Percentiles rank a stretch among this genome's conserved stretches.
Conservation (phyloP, 1,284 basidiomycete species). For the Malassezia japonica region DNA sequence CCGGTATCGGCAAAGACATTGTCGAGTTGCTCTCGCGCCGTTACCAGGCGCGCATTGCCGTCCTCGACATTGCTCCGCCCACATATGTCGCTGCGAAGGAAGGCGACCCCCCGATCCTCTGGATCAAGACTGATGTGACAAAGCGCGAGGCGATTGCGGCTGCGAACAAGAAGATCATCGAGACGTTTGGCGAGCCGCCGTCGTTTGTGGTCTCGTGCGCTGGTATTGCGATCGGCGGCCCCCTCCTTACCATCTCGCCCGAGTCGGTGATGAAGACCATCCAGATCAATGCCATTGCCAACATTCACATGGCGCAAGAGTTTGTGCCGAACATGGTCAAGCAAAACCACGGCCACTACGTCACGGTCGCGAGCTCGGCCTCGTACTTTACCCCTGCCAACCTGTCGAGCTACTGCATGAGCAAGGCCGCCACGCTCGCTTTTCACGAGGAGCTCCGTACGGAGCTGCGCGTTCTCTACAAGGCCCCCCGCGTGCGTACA, state of each 20-base stretch:
- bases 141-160: constrained; percentile 28
- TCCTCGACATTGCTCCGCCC: constrained; percentile 39
- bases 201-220: constrained; percentile 39
- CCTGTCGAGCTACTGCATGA: constrained; percentile 39
- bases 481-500: constrained; percentile 33
- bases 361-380: constrained; percentile 36
- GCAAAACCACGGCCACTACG: constrained; percentile 41
- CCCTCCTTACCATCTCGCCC: constrained; percentile 30
- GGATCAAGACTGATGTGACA: constrained; percentile 42
- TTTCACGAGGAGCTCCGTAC: constrained; percentile 41
- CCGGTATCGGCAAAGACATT: constrained; percentile 41
- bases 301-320: constrained; percentile 36
- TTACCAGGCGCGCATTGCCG: constrained; percentile 34
- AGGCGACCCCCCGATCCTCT: constrained; percentile 39
- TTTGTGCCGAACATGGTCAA: constrained; percentile 39
- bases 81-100: constrained; percentile 25
- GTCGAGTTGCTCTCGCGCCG: constrained; percentile 35
- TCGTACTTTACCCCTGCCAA: constrained; percentile 33
- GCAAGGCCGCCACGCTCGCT: constrained; percentile 38
- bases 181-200: constrained; percentile 24
- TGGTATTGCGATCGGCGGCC: constrained; percentile 34
- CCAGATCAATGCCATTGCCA: constrained; percentile 39
- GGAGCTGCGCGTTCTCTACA: constrained; percentile 37
- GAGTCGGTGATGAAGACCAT: constrained; percentile 24
- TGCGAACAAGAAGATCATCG: constrained; percentile 31